Evolutionary conservation across 768 basidiomycete genomes (phyloP).

Genomic region (Podaxis rugospora): DNA sequence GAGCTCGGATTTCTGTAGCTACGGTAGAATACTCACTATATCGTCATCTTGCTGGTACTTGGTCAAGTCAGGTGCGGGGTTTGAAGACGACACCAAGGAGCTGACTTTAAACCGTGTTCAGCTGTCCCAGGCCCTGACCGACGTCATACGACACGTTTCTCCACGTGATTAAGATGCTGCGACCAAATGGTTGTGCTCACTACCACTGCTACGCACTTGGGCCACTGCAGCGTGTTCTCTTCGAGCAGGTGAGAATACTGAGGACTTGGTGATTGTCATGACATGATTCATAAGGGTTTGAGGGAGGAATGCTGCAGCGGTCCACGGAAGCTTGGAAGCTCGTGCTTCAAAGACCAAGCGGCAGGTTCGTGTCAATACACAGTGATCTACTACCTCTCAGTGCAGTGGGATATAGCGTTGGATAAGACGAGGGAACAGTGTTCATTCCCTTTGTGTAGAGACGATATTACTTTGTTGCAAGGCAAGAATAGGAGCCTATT

Average conservation of each 20-base stretch:
- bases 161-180: constrained; percentile 5
- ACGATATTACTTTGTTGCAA: too few relatives aligned
- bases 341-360: too few relatives aligned
- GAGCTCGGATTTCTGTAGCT: neutral
- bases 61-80: neutral
- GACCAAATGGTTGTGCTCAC: neutral
- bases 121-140: neutral
- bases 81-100: neutral
- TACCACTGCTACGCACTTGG: neutral
- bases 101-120: neutral
- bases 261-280: neutral
- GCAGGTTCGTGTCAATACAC: too few relatives aligned
- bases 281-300: too few relatives aligned
- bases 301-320: too few relatives aligned
- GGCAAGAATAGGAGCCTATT: neutral
- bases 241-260: neutral
- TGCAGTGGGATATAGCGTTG: neutral
- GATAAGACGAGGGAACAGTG: neutral
- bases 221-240: too few relatives aligned
- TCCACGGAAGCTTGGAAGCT: too few relatives aligned
- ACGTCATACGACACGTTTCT: constrained; percentile 9
- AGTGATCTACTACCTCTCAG: neutral
- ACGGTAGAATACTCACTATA: constrained; percentile 3
- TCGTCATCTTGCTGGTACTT: constrained; percentile 11
- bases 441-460: too few relatives aligned